phyloP scores from a whole-genome alignment of 352 stramenopile species.

The Globisporangium acanthophoron region DNA sequence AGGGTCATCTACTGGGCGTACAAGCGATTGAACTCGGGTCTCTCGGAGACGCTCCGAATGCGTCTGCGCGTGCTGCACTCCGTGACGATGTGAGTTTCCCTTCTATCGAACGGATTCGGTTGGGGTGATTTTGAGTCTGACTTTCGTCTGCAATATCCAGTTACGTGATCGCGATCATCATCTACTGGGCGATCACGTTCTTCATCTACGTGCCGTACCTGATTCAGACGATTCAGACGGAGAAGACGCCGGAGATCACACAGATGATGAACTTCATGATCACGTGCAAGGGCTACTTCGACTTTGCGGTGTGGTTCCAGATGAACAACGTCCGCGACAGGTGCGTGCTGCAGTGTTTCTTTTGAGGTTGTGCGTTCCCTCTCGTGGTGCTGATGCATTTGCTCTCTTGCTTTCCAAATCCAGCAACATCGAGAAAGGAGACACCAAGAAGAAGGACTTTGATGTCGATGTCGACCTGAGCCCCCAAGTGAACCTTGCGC shows the following conservation, averaged over 20 bases:
- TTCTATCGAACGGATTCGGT: too few species aligned
- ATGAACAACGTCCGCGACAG: conserved; percentile 81
- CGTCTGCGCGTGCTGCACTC: conserved; percentile 82
- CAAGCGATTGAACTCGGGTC: conserved; percentile 65
- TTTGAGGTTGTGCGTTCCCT: too few species aligned
- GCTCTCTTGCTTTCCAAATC: not conserved
- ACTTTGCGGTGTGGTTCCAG: conserved; percentile 87
- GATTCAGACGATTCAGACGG: conserved; percentile 31
- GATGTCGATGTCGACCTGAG: conserved; percentile 84
- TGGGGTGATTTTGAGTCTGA: not conserved
- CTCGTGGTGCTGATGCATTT: not conserved
- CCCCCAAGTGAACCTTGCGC: conserved; percentile 79
- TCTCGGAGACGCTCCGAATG: conserved; percentile 83
- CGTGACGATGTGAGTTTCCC: conserved; percentile 70
- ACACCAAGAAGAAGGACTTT: conserved; percentile 46
- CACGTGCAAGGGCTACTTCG: conserved; percentile 88
- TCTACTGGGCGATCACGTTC: conserved; percentile 87
- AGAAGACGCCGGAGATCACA: conserved; percentile 40
- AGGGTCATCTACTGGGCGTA: conserved; percentile 85
- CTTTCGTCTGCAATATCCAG: conserved; percentile 16
- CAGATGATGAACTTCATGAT: conserved; percentile 90
- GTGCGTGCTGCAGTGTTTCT: conserved; percentile 9
- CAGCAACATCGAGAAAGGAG: conserved; percentile 11
- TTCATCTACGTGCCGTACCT: conserved; percentile 83
- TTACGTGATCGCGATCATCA: conserved; percentile 89